Evolutionary conservation across 805 yeast species (phyloP).

Genomic region (Ogataea allantospora): DNA sequence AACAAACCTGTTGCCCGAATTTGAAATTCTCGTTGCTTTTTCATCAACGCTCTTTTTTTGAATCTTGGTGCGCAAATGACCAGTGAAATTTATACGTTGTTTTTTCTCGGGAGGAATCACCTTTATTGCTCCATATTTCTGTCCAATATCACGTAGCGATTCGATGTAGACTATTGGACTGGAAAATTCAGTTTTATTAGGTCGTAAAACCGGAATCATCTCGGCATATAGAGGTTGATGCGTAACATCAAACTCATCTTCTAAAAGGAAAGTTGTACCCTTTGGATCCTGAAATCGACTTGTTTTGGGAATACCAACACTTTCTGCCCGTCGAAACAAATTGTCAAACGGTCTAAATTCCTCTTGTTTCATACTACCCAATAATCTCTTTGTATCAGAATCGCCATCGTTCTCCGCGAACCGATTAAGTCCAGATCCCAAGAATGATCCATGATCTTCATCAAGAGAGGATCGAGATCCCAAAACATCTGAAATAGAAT

Average conservation of each 20-base stretch:
- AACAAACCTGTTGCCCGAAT: constrained; percentile 27
- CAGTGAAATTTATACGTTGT: background rate
- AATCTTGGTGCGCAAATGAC: background rate
- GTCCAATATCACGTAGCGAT: constrained; percentile 50
- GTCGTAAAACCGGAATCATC: constrained; percentile 54
- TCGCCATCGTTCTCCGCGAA: background rate
- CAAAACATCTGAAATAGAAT: constrained; percentile 6
- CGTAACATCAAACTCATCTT: background rate
- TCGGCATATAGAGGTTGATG: constrained; percentile 1
- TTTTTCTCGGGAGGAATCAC: constrained; percentile 53
- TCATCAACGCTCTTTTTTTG: constrained; percentile 2
- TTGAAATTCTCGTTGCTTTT: constrained; percentile 29
- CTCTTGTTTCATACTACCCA: constrained; percentile 2
- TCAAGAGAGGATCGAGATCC: background rate
- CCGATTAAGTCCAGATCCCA: background rate
- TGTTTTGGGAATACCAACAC: constrained; percentile 2
- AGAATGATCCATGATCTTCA: background rate
- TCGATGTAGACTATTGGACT: constrained; percentile 71
- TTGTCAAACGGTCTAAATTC: background rate
- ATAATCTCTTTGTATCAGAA: background rate
- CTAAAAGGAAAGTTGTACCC: background rate
- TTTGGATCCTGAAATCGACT: background rate
- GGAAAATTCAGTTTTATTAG: constrained; percentile 52
- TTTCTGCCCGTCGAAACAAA: background rate
- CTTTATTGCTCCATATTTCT: constrained; percentile 70